These are phyloP conservation scores for Omphalotus olearius DNA, from an alignment of 1,284 basidiomycete species.

Conservation along the genomic window DNA sequence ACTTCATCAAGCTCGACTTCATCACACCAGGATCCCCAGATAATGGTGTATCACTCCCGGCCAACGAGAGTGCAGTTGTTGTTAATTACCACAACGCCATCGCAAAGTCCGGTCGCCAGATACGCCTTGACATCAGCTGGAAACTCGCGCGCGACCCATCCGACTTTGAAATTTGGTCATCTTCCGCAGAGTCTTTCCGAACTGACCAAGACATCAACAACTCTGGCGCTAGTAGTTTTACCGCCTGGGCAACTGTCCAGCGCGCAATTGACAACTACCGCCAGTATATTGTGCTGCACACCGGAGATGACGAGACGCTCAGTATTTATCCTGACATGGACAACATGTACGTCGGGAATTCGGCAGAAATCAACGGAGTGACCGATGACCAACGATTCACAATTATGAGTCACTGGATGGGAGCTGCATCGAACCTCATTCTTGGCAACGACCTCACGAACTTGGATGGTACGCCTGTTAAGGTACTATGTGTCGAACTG, in stretches of 20 bases:
- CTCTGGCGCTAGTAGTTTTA: conserved; percentile 3
- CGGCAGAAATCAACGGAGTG: conserved; percentile 3
- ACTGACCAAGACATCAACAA: conserved; percentile 16
- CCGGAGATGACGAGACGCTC: conserved; percentile 9
- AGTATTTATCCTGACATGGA: conserved; percentile 15
- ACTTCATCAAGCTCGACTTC: conserved; percentile 16
- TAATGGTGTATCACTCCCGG: conserved; percentile 11
- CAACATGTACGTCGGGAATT: conserved; percentile 12
- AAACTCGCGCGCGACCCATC: conserved; percentile 10
- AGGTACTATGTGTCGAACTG: background rate
- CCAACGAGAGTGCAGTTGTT: conserved; percentile 9
- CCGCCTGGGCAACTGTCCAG: conserved; percentile 12
- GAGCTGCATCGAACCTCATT: conserved; percentile 13
- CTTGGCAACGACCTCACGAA: conserved; percentile 14
- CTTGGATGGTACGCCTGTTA: conserved; percentile 8
- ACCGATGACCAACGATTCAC: conserved; percentile 7
- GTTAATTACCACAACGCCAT: conserved; percentile 12
- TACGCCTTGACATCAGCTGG: conserved; percentile 15
- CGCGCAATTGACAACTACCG: conserved; percentile 15
- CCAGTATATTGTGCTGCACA: conserved; percentile 12
- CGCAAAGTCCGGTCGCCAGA: conserved; percentile 6
- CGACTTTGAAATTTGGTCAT: conserved; percentile 11
- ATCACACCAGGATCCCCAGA: conserved; percentile 14
- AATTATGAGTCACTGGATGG: conserved; percentile 14
- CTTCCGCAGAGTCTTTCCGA: conserved; percentile 12